Evolutionary conservation across 306 rosid genomes (phyloP).

Genomic region (Fagus sylvatica): DNA sequence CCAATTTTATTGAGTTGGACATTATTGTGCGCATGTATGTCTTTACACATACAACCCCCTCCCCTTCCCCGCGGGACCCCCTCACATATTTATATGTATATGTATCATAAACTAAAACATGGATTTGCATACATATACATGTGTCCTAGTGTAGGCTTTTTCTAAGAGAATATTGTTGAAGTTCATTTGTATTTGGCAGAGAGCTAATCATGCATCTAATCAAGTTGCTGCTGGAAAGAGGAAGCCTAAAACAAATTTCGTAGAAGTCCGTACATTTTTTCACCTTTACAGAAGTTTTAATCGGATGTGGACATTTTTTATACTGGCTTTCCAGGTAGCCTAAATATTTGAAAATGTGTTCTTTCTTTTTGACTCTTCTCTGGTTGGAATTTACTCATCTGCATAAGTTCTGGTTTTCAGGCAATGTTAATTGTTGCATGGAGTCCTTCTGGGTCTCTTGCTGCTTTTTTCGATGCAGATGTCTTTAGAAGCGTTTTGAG

Average conservation of each 20-base stretch:
- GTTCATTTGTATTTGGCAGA: conserved; percentile 49
- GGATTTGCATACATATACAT: too few species aligned
- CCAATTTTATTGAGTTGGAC: not conserved
- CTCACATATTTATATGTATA: not conserved
- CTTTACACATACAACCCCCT: not conserved
- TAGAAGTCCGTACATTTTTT: conserved; percentile 90
- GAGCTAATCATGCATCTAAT: conserved; percentile 43
- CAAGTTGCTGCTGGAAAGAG: conserved; percentile 58
- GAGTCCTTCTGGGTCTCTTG: conserved; percentile 75
- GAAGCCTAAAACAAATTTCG: conserved; percentile 94
- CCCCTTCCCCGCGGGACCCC: too few species aligned
- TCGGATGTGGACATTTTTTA: conserved; percentile 97
- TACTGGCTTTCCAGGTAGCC: conserved; percentile 92
- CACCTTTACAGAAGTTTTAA: conserved; percentile 94
- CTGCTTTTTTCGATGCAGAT: conserved; percentile 59
- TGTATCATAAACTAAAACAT: too few species aligned
- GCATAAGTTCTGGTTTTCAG: conserved; percentile 46
- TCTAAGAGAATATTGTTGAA: conserved; percentile 16
- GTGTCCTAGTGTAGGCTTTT: not conserved
- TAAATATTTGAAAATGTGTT: conserved; percentile 18
- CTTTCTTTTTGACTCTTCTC: conserved; percentile 10
- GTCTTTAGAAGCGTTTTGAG: conserved; percentile 80
- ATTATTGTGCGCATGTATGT: not conserved
- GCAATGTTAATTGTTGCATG: conserved; percentile 93
- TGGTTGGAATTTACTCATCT: conserved; percentile 9